phyloP scores from a whole-genome alignment of 768 basidiomycete genomes.

The Rhodosporidiobolus sp. region DNA sequence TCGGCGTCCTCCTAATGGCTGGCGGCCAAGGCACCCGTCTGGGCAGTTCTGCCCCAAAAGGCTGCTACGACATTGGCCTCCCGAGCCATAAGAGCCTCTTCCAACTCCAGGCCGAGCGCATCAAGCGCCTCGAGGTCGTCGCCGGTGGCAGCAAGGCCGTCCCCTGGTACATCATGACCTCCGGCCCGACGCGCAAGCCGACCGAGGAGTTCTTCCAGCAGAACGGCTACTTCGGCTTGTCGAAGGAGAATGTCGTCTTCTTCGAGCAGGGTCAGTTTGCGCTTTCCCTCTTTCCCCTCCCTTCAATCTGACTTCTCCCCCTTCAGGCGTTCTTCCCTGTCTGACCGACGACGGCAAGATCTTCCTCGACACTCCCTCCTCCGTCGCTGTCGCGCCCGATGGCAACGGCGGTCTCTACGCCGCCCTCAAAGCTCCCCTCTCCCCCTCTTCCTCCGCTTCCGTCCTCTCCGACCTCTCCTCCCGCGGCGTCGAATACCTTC shows the following conservation, averaged over 20 bases:
- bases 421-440: constrained; percentile 58
- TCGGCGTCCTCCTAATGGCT: constrained; percentile 95
- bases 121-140: constrained; percentile 72
- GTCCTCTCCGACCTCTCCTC: constrained; percentile 77
- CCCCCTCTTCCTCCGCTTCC: constrained; percentile 59
- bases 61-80: constrained; percentile 94
- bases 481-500: constrained; percentile 79
- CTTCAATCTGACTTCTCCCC: neutral
- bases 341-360: constrained; percentile 91
- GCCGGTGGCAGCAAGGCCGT: constrained; percentile 57
- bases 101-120: constrained; percentile 96
- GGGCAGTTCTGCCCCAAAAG: constrained; percentile 88
- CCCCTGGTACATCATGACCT: constrained; percentile 99
- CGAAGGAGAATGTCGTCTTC: constrained; percentile 74
- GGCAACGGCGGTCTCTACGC: constrained; percentile 98
- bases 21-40: constrained; percentile 95
- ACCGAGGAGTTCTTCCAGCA: constrained; percentile 80
- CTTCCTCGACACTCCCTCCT: constrained; percentile 71
- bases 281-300: neutral
- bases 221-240: constrained; percentile 76
- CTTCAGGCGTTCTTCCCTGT: constrained; percentile 88
- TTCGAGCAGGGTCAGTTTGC: constrained; percentile 83
- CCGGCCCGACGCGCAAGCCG: constrained; percentile 82
- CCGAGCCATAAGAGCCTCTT: constrained; percentile 91
- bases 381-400: constrained; percentile 91